phyloP scores from a whole-genome alignment of 1,284 basidiomycete species.

The Trametes pubescens region DNA sequence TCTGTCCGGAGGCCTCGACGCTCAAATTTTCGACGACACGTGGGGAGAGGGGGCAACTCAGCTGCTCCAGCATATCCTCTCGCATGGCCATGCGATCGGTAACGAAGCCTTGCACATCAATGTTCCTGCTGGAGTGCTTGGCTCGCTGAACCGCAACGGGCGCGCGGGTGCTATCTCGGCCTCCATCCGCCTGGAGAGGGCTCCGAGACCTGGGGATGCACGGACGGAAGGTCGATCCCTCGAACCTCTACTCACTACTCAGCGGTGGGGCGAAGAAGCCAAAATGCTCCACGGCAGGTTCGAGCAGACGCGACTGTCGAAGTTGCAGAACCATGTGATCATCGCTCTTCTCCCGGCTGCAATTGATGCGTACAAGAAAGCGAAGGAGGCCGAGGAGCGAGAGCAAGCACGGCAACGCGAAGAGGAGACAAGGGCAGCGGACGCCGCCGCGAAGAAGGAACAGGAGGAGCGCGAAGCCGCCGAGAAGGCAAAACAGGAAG shows the following conservation, averaged over 20 bases:
- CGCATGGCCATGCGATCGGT: slow-evolving; percentile 59
- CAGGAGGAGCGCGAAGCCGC: slow-evolving; percentile 39
- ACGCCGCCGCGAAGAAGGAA: slow-evolving; percentile 36
- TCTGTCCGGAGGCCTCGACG: slow-evolving; percentile 59
- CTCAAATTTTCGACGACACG: slow-evolving; percentile 85
- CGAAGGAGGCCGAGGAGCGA: slow-evolving; percentile 61
- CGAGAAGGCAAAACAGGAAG: slow-evolving; percentile 42
- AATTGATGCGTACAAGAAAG: slow-evolving; percentile 59
- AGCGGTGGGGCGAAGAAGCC: slow-evolving; percentile 92
- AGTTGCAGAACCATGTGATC: slow-evolving; percentile 77
- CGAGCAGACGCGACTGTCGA: slow-evolving; percentile 70
- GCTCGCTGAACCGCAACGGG: slow-evolving; percentile 60
- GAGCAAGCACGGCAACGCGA: slow-evolving; percentile 47
- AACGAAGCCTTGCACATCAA: slow-evolving; percentile 76
- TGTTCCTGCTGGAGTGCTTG: slow-evolving; percentile 67
- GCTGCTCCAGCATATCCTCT: slow-evolving; percentile 82
- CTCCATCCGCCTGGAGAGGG: slow-evolving; percentile 68
- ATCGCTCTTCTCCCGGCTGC: slow-evolving; percentile 87
- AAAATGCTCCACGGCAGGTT: slow-evolving; percentile 83
- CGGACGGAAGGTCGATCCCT: slow-evolving; percentile 65
- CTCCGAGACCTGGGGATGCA: slow-evolving; percentile 56
- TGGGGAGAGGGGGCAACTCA: slow-evolving; percentile 86
- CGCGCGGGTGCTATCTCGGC: slow-evolving; percentile 57
- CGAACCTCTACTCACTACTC: slow-evolving; percentile 84
- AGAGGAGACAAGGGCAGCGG: slow-evolving; percentile 51